Evolutionary conservation across 2,329 filamentous ascomycete species (phyloP), one percentile per base, ranked within the genome.

Genomic region (Ceratocystis colombiana): DNA sequence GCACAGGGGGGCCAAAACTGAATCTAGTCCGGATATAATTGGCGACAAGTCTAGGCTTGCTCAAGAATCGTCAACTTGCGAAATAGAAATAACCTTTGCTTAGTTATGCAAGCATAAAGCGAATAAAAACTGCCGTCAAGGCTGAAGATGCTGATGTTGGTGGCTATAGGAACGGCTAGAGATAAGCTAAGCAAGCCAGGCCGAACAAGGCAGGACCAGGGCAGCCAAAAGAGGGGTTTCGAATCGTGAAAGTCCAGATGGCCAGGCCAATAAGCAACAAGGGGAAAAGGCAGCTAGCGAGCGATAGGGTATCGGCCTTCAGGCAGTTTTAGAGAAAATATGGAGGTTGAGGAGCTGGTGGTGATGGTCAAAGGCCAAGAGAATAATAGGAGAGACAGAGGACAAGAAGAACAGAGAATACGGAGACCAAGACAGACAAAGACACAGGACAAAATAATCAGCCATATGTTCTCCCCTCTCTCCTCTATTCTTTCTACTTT

Each of bases 191-290:
- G 20, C 53, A 57, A 57, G 53, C 22, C 53, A 30, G 30, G 5
- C 25, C 25, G 30, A 50, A 50, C 46, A 50, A 20, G 46, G 20
- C n/a, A 48, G 33, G 33, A 59, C 10, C 28, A 30, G 33, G 55
- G 28, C 55, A 30, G 55, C 28, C 28, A 62, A 46, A 50, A 46
- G 20, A 63, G 61, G 28, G 61, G 41, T 63, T 63, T 46, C 46
- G 5, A 25, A 22, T 53, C 22, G 17, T 59, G 12, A n/a, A 37
- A 30, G 55, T 59, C 6, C 30, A 59, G 55, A 59, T 30, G n/a
- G 17, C 55, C 28, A 37, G 10, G 8, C 55, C 30, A 37, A 59
- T n/a, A 59, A 55, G 48, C 22, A 55, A 55, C 17, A 15, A 59
- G 22, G 12, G 5, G 17, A 33, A 63, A 63, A 63, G 33, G n/a